Percentiles rank a stretch among this genome's conserved stretches.
phyloP scores from a whole-genome alignment of 495 filamentous ascomycete genomes.

The Neurospora sublineolata region DNA sequence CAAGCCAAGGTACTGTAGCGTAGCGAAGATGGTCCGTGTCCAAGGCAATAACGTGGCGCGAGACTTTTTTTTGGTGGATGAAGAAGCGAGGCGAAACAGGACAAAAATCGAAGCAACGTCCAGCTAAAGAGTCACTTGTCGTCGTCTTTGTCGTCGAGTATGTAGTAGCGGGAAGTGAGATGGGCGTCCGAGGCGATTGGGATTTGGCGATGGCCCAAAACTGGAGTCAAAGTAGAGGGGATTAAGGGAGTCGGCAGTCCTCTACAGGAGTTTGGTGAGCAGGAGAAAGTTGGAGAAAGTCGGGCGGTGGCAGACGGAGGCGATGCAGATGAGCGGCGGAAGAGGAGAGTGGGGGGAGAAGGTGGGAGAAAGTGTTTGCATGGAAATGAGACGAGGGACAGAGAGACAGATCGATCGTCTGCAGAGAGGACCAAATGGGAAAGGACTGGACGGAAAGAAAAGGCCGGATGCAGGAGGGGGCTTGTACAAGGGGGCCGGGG shows the following conservation, averaged over 20 bases:
- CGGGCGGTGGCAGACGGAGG: background rate
- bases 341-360: background rate
- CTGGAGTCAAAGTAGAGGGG: background rate
- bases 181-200: background rate
- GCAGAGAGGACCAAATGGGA: background rate
- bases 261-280: background rate
- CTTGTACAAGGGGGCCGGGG: background rate
- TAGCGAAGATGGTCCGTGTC: background rate
- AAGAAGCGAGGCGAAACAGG: background rate
- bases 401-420: background rate
- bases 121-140: conserved; percentile 5
- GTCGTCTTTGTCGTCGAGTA: background rate
- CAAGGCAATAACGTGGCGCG: background rate
- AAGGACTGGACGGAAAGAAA: conserved; percentile 6
- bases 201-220: background rate
- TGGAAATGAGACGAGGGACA: background rate
- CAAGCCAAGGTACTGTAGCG: background rate
- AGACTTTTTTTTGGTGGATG: background rate
- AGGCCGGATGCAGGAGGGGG: conserved; percentile 1
- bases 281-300: background rate
- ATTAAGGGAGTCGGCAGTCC: background rate
- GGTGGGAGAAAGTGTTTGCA: conserved; percentile 5
- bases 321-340: background rate
- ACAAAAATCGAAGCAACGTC: background rate
- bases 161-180: background rate